Conservation (phyloP, 352 stramenopile species). For the Phytophthora pluvialis region DNA sequence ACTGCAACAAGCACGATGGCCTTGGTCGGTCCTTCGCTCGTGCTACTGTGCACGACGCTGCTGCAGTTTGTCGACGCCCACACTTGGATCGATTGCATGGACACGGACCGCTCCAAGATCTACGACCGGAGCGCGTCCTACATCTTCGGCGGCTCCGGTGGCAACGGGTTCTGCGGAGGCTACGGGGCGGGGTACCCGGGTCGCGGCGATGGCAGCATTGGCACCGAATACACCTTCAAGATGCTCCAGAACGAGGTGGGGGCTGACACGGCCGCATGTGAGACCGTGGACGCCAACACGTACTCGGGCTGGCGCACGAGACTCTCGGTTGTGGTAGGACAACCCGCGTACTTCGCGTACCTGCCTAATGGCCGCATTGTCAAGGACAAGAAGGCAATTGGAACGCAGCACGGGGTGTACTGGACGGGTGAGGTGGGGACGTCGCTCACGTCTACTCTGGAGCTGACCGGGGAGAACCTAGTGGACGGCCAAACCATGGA, state of each 20-base stretch:
- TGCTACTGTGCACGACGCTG: background rate
- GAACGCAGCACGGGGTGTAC: conserved; percentile 69
- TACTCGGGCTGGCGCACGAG: conserved; percentile 69
- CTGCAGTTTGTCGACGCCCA: conserved; percentile 40
- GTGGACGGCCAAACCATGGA: conserved; percentile 52
- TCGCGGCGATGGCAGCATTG: conserved; percentile 57
- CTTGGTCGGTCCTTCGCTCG: background rate
- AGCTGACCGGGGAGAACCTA: conserved; percentile 58
- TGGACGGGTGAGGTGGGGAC: conserved; percentile 55
- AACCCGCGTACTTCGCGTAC: conserved; percentile 59
- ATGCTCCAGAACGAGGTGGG: conserved; percentile 75
- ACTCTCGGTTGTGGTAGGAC: conserved; percentile 42
- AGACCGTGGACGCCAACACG: conserved; percentile 57
- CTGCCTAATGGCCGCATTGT: conserved; percentile 65
- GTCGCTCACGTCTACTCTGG: conserved; percentile 48
- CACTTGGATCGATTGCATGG: conserved; percentile 71
- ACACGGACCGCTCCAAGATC: conserved; percentile 58
- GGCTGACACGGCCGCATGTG: conserved; percentile 47
- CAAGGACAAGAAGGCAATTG: conserved; percentile 72
- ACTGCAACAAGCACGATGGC: conserved; percentile 8
- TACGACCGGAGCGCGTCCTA: conserved; percentile 70
- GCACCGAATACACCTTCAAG: conserved; percentile 66
- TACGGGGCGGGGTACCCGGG: conserved; percentile 70
- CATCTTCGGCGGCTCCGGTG: conserved; percentile 66
- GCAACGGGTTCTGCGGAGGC: conserved; percentile 74